Evolutionary conservation across 78 protist species (phyloP).

Genomic region (Isochrysis galbana): DNA sequence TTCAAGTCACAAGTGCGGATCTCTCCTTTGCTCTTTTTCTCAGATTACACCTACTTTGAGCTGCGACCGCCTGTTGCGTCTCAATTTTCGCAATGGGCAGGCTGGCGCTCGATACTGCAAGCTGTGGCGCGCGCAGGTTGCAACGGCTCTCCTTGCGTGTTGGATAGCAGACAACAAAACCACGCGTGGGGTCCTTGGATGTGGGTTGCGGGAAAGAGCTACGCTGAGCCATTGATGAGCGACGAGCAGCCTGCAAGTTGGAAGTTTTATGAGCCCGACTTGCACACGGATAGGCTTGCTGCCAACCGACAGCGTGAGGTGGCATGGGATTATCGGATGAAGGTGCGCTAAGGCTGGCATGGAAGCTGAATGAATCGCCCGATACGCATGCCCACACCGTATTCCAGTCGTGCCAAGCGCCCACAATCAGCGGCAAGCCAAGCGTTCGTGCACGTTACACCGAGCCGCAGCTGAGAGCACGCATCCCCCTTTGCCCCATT

Average conservation of each 20-base stretch:
- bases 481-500: too few species aligned
- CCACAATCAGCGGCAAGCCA: too few species aligned
- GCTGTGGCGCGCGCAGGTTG: neutral
- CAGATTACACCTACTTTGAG: neutral
- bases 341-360: too few species aligned
- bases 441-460: too few species aligned
- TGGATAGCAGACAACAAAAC: conserved; percentile 28
- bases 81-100: neutral
- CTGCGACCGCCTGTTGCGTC: neutral
- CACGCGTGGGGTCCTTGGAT: conserved; percentile 52
- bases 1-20: too few species aligned
- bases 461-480: too few species aligned
- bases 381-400: too few species aligned
- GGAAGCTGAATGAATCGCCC: too few species aligned
- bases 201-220: neutral
- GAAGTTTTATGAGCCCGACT: neutral
- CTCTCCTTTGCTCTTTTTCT: too few species aligned
- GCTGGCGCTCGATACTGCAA: neutral
- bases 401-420: too few species aligned
- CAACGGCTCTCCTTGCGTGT: neutral
- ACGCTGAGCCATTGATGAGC: neutral
- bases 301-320: neutral
- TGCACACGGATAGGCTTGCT: neutral
- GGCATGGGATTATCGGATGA: neutral
- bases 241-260: conserved; percentile 4